These are phyloP conservation scores for Carallia pectinifolia DNA, from an alignment of 345 rosid species.

Conservation along the genomic window DNA sequence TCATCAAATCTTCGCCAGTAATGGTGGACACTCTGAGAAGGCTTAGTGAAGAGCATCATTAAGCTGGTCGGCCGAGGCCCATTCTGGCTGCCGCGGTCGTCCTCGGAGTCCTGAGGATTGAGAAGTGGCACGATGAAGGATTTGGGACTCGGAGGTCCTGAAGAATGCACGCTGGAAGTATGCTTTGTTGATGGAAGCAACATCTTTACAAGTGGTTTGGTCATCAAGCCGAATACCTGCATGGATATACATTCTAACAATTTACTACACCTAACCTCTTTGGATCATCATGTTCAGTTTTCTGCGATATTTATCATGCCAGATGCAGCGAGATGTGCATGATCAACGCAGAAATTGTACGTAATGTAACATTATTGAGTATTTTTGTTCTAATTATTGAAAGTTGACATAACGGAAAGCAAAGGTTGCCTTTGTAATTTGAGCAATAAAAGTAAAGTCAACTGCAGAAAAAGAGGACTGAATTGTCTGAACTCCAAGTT, in stretches of 20 bases:
- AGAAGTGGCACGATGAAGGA: constrained; percentile 63
- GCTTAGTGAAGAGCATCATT: constrained; percentile 56
- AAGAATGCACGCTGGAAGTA: constrained; percentile 44
- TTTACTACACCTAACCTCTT: neutral
- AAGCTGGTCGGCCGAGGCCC: constrained; percentile 39
- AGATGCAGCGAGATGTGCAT: too few species aligned
- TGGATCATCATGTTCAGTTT: too few species aligned
- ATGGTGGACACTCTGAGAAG: constrained; percentile 71
- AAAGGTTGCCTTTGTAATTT: too few species aligned
- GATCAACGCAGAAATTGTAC: too few species aligned
- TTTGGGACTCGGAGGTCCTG: constrained; percentile 51
- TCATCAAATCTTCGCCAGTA: constrained; percentile 81
- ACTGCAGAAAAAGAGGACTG: too few species aligned
- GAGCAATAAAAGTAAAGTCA: too few species aligned
- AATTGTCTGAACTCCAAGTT: too few species aligned
- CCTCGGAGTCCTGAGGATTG: constrained; percentile 37
- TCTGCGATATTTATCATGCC: too few species aligned
- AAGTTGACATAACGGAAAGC: too few species aligned
- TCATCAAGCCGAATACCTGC: constrained; percentile 86
- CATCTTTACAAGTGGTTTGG: constrained; percentile 72
- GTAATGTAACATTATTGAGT: too few species aligned
- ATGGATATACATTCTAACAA: constrained; percentile 4
- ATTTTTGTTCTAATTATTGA: too few species aligned
- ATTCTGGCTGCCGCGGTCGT: constrained; percentile 17
- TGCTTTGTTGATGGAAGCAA: constrained; percentile 62